Evolutionary conservation across 2,329 filamentous ascomycete genomes (phyloP).

Genomic region (Colletotrichum sp.): DNA sequence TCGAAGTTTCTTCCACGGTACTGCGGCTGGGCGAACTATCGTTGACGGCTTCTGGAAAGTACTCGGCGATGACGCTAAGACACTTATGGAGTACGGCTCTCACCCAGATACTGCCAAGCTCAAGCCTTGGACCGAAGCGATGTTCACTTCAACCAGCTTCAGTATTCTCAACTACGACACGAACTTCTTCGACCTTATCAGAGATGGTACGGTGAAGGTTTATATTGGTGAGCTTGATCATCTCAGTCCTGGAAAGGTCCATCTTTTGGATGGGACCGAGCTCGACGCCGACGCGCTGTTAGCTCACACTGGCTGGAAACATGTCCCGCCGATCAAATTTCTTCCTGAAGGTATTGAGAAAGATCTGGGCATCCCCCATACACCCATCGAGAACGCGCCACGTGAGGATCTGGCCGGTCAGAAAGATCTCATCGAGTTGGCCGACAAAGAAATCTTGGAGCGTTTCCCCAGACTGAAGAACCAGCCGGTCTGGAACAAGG

Average conservation of each 20-base stretch:
- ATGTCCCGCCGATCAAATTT: slow-evolving; percentile 56
- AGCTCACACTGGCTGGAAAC: slow-evolving; percentile 64
- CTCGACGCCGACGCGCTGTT: slow-evolving; percentile 56
- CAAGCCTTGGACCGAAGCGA: slow-evolving; percentile 55
- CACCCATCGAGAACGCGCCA: slow-evolving; percentile 3
- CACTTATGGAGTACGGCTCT: slow-evolving; percentile 56
- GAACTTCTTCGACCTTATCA: slow-evolving; percentile 60
- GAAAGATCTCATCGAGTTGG: slow-evolving; percentile 38
- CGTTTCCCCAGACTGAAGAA: slow-evolving; percentile 56
- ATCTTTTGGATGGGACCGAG: slow-evolving; percentile 51
- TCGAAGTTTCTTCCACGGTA: slow-evolving; percentile 61
- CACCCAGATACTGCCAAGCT: slow-evolving; percentile 58
- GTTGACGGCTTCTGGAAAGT: slow-evolving; percentile 62
- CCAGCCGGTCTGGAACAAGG: slow-evolving; percentile 53
- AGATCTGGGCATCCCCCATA: slow-evolving; percentile 54
- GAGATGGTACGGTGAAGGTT: slow-evolving; percentile 53
- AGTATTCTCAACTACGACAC: slow-evolving; percentile 65
- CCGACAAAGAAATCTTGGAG: slow-evolving; percentile 57
- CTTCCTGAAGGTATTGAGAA: slow-evolving; percentile 49
- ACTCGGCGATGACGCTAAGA: slow-evolving; percentile 58
- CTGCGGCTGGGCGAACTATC: slow-evolving; percentile 57
- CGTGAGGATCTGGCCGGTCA: slow-evolving; percentile 36
- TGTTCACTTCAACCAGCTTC: slow-evolving; percentile 59
- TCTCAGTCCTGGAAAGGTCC: slow-evolving; percentile 49
- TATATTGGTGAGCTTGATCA: slow-evolving; percentile 55